Conservation (phyloP, 805 yeast genomes). For the Metschnikowia henanensis region DNA sequence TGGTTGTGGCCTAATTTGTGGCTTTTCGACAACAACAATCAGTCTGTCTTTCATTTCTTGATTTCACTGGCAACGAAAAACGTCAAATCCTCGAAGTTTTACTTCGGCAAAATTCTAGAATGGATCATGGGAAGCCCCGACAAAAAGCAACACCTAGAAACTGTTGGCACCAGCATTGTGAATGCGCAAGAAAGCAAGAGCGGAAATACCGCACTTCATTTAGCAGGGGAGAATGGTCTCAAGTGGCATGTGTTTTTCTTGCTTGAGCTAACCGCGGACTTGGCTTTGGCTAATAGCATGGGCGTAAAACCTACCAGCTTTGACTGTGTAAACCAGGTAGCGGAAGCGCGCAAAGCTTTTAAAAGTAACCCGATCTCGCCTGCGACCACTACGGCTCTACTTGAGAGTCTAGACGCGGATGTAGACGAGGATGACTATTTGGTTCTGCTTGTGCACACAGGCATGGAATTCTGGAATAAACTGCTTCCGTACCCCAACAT, state of each 20-base stretch:
- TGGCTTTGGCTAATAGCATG: constrained; percentile 73
- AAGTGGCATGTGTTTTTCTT: constrained; percentile 39
- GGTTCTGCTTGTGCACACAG: constrained; percentile 35
- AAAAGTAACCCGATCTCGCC: constrained; percentile 13
- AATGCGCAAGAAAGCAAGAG: constrained; percentile 36
- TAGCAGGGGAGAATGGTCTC: constrained; percentile 40
- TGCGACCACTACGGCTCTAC: constrained; percentile 10
- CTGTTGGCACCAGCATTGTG: constrained; percentile 22
- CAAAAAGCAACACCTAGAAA: constrained; percentile 18
- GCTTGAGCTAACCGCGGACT: constrained; percentile 45
- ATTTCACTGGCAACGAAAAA: constrained; percentile 45
- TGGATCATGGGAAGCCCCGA: constrained; percentile 27
- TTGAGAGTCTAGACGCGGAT: constrained; percentile 11
- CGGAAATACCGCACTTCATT: constrained; percentile 41
- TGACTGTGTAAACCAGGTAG: constrained; percentile 57
- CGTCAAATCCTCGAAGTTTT: constrained; percentile 35
- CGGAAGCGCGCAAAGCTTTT: constrained; percentile 16
- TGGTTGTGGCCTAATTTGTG: constrained; percentile 62
- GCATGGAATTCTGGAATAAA: constrained; percentile 33
- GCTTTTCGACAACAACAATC: constrained; percentile 56
- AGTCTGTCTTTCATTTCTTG: constrained; percentile 87
- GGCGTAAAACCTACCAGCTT: constrained; percentile 88
- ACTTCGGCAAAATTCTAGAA: constrained; percentile 34
- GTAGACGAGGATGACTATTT: constrained; percentile 26
- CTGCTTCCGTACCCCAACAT: constrained; percentile 15